Conservation (phyloP, 2,329 filamentous ascomycete species). For the Scytalidium sp. region DNA sequence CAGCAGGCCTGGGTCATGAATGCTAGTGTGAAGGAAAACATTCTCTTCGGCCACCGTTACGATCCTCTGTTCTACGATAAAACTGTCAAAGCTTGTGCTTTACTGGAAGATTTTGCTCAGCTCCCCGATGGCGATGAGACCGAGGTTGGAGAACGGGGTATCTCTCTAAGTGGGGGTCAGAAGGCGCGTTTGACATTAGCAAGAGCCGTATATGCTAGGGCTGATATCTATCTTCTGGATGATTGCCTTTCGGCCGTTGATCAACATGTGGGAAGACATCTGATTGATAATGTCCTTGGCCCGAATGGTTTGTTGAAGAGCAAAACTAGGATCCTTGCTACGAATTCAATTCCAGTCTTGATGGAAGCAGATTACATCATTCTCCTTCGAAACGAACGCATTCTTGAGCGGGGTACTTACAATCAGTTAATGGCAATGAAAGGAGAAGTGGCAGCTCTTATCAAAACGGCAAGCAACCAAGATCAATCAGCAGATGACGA, state of each 20-base stretch:
- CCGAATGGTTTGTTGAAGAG: constrained; percentile 74
- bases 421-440: constrained; percentile 91
- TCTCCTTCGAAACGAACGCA: constrained; percentile 76
- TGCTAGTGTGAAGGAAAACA: constrained; percentile 94
- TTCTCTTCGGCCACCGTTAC: constrained; percentile 92
- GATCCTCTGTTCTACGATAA: constrained; percentile 93
- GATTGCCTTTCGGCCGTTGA: constrained; percentile 97
- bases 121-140: constrained; percentile 96
- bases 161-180: constrained; percentile 92
- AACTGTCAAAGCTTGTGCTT: constrained; percentile 86
- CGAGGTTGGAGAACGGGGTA: constrained; percentile 93
- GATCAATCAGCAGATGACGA: constrained; percentile 34
- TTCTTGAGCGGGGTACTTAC: constrained; percentile 87
- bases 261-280: constrained; percentile 90
- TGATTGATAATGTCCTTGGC: constrained; percentile 92
- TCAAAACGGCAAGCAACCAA: constrained; percentile 69
- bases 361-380: constrained; percentile 87
- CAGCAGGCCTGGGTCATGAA: constrained; percentile 98
- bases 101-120: constrained; percentile 85
- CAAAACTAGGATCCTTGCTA: constrained; percentile 91
- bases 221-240: constrained; percentile 94
- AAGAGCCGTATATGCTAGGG: constrained; percentile 90
- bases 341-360: constrained; percentile 90
- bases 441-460: constrained; percentile 80
- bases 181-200: constrained; percentile 92